Percentiles rank a stretch among this genome's conserved stretches.
These are phyloP conservation scores for Fusarium temperatum DNA, from an alignment of 2,329 filamentous ascomycete genomes.

Conservation along the genomic window DNA sequence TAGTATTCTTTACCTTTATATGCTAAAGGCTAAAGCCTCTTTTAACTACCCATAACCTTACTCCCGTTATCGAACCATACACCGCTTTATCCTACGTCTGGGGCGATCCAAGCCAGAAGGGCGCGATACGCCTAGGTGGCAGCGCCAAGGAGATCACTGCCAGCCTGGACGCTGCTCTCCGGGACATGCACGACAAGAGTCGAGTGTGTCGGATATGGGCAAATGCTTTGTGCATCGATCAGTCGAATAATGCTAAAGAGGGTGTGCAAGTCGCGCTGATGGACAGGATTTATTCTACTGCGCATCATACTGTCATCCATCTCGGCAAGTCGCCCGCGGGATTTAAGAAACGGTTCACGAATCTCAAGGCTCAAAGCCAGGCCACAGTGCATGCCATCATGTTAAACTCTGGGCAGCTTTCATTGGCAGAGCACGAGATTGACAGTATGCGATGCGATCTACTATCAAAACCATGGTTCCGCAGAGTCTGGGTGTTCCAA, in stretches of 20 bases:
- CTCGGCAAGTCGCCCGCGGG: accelerated
- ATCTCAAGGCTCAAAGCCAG: neutral
- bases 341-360: accelerated
- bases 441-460: accelerated
- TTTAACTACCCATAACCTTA: no score
- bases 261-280: accelerated
- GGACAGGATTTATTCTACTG: neutral
- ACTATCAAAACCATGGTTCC: neutral
- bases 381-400: accelerated
- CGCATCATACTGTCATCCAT: neutral
- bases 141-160: neutral
- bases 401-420: neutral
- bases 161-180: neutral
- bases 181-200: neutral
- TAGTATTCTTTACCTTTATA: no score
- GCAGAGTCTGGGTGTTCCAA: neutral
- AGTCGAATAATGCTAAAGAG: neutral
- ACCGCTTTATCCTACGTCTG: neutral
- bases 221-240: neutral
- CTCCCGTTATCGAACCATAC: neutral
- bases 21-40: no score
- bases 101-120: neutral
- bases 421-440: neutral
- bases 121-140: neutral
- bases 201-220: neutral